Percentiles rank a stretch among this genome's conserved stretches.
phyloP scores from a whole-genome alignment of 768 basidiomycete genomes.

The Chalciporus piperatus region DNA sequence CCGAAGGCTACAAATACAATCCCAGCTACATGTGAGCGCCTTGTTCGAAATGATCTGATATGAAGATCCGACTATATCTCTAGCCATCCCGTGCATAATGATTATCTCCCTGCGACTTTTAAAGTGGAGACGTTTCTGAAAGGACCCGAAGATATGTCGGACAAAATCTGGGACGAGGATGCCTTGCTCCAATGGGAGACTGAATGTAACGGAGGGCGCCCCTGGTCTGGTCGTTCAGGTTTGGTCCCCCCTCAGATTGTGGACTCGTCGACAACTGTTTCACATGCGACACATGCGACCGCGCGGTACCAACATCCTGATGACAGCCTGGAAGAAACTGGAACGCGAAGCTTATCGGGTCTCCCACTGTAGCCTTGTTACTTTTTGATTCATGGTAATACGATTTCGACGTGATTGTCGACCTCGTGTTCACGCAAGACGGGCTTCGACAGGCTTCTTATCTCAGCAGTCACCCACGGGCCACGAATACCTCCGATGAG shows the following conservation, averaged over 20 bases:
- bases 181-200: constrained; percentile 55
- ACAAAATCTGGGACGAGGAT: constrained; percentile 61
- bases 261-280: background rate
- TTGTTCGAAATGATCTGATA: background rate
- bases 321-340: background rate
- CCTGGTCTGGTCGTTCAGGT: constrained; percentile 44
- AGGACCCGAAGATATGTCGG: constrained; percentile 39
- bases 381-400: background rate
- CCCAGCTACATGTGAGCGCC: constrained; percentile 50
- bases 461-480: too few species aligned
- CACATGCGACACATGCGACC: background rate
- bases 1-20: constrained; percentile 61
- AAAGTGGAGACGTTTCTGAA: constrained; percentile 43
- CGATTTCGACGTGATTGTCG: background rate
- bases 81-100: constrained; percentile 65
- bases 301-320: background rate
- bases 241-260: background rate
- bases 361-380: background rate
- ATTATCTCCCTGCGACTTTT: constrained; percentile 54
- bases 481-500: too few species aligned
- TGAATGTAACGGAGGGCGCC: constrained; percentile 44
- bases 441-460: too few species aligned
- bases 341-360: background rate
- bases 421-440: too few species aligned
- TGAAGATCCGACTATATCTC: constrained; percentile 1